These are phyloP conservation scores for Cryptosporidium sp. DNA, from an alignment of 169 alveolate species.

Conservation along the genomic window DNA sequence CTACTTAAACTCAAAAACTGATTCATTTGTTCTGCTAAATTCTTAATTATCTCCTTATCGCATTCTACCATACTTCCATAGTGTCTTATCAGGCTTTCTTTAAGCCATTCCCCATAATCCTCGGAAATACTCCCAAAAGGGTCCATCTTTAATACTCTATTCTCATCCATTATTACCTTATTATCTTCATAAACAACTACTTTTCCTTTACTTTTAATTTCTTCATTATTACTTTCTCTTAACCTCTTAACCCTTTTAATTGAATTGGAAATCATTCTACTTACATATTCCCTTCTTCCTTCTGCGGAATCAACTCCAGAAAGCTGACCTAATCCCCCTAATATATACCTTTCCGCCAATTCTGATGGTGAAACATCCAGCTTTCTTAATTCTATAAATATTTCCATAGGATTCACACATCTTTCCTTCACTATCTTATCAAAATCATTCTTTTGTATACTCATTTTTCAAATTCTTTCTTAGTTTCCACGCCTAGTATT, in stretches of 20 bases:
- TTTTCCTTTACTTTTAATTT: too few relatives aligned
- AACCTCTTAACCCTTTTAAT: background rate
- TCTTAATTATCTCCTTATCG: constrained; percentile 23
- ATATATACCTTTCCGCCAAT: constrained; percentile 28
- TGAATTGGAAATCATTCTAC: constrained; percentile 29
- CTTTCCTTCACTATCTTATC: constrained; percentile 21
- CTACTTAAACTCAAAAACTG: constrained; percentile 50
- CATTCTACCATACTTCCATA: constrained; percentile 43
- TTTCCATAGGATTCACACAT: constrained; percentile 19
- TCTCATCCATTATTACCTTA: background rate
- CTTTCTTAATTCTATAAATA: constrained; percentile 19
- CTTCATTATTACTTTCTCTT: background rate
- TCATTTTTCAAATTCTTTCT: background rate
- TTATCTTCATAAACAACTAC: background rate
- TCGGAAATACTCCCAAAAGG: constrained; percentile 24
- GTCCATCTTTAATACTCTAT: constrained; percentile 28
- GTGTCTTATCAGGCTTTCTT: constrained; percentile 5
- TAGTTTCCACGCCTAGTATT: background rate
- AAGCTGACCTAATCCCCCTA: constrained; percentile 18
- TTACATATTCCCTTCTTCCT: constrained; percentile 20
- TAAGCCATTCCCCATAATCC: constrained; percentile 25
- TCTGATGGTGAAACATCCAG: constrained; percentile 51
- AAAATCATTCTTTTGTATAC: background rate
- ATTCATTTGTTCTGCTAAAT: constrained; percentile 50
- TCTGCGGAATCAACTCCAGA: background rate